Evolutionary conservation across 2,329 filamentous ascomycete species (phyloP), one percentile per base, ranked within the genome.

Genomic region (Macroventuria anomochaeta): DNA sequence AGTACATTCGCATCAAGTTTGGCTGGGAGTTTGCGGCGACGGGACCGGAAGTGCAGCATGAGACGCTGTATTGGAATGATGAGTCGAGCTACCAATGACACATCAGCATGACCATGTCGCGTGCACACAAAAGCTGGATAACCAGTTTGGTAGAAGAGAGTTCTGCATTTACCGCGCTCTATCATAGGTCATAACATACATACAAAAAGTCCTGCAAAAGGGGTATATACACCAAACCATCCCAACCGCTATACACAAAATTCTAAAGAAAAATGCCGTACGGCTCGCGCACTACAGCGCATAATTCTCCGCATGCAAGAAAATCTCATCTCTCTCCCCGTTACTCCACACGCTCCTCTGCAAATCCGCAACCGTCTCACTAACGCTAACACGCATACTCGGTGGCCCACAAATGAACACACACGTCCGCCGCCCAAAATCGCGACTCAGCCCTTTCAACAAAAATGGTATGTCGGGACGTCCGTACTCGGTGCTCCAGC

Each of bases 301-400:
- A 78, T 96, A 97, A 74, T 97, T 97, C 80, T 97, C 93, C 3
- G 93, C 90, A 78, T 97, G 93, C 73, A 97, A 76, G 73, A 93
- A 97, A 48, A 97, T 89, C 82, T 97, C 93, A 70, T 97, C 93
- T 39, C 89, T 83, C 64, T 84, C 83, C 28, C 87, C 84, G 64
- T 91, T 88, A 5, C 84, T 86, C 88, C 91, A 92, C 42, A 97
- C 92, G 74, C 88, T 85, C 21, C 84, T 85, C 80, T 97, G 93
- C 66, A 97, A 77, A 53, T 83, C 79, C 2, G 93, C 93, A 20
- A 96, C 91, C 0, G 90, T 89, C 62, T 86, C 90, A n/a, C 90
- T 88, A 13, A 97, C 93, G 62, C 92, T 91, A 11, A 93, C 86
- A 59, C 93, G 81, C 92, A 97, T 96, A 52, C 85, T 81, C 1